Evolutionary conservation across 2,329 filamentous ascomycete genomes (phyloP).

Genomic region (Hyphodiscus sp.): DNA sequence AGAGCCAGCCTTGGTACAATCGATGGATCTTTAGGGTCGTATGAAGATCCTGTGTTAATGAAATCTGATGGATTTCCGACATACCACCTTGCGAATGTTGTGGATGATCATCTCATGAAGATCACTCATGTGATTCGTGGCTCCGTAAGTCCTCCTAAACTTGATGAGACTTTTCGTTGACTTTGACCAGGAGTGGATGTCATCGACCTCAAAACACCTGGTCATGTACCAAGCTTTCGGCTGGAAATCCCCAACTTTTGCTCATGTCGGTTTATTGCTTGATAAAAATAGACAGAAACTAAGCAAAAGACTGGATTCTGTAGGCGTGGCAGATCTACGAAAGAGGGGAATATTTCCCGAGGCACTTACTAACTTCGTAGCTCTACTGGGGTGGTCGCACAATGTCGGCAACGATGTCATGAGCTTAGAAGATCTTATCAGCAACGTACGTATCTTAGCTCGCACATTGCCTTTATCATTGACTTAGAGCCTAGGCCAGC

Average conservation of each 20-base stretch:
- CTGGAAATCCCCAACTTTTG: conserved; percentile 68
- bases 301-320: conserved; percentile 74
- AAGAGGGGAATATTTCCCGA: conserved; percentile 56
- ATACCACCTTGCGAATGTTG: conserved; percentile 94
- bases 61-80: conserved; percentile 92
- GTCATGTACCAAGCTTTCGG: conserved; percentile 70
- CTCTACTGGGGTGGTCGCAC: conserved; percentile 79
- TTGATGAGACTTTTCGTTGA: conserved; percentile 2
- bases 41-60: conserved; percentile 80
- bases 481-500: conserved; percentile 50
- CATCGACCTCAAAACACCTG: conserved; percentile 78
- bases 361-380: conserved; percentile 71
- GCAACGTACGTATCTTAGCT: conserved; percentile 45
- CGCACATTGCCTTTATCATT: conserved; percentile 2
- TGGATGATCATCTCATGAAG: conserved; percentile 92
- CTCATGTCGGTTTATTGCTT: conserved; percentile 72
- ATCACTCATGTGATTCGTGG: conserved; percentile 95
- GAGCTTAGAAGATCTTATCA: conserved; percentile 61
- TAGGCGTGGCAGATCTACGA: conserved; percentile 52
- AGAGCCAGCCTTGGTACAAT: neutral
- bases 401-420: conserved; percentile 62
- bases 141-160: conserved; percentile 44
- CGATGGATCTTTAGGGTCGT: conserved; percentile 26
- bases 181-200: conserved; percentile 73
- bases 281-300: conserved; percentile 66